Evolutionary conservation across 129 eudicot species (phyloP), one percentile per base, ranked within the genome.

Genomic region (Flaveria ramosissima): DNA sequence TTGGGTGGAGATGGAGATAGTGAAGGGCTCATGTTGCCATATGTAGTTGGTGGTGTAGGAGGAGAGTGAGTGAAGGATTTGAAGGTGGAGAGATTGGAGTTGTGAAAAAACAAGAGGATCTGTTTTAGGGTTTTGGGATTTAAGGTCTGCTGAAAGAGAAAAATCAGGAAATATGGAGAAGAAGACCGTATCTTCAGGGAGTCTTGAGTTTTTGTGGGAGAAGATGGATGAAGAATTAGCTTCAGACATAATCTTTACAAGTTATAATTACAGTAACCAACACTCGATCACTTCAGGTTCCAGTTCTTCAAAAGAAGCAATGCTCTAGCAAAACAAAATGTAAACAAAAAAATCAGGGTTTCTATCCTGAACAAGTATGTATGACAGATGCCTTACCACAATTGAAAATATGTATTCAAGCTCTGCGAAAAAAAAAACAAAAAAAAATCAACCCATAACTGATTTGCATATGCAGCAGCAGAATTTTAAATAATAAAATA

Each of bases 51-150:
- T 13, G 71, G 91, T 88, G 85, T 77, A 74, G 11, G 84, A 83
- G 61, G 88, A 55, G 39, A 91, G 72, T n/a, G 77, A 36, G 3
- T 78, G 69, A 84, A 87, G 86, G 73, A 90, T 90, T 80, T 85
- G 81, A 75, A 87, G 91, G 89, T 93, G 97, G 76, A 90, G 96
- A n/a, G 88, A 78, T 26, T 84, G 96, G 77, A 93, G 94, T 13
- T 78, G 77, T 30, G 70, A 57, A 23, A 73, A 60, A 56, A 88
- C 27, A 60, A 79, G 71, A 24, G 60, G 68, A 4, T 17, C 17
- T 43, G 80, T 12, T 75, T 53, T 51, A 60, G 89, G 61, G 74
- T 23, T 70, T 73, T 77, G 80, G 65, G 83, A 55, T 48, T 63
- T 62, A 69, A 82, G 64, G 59, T 78, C 68, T 11, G 68, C 42